A percentile compares a stretch with the other conserved stretches of the same genome.
These are phyloP conservation scores for Sugiyamaella valdiviana DNA, from an alignment of 805 yeast species.

Conservation along the genomic window DNA sequence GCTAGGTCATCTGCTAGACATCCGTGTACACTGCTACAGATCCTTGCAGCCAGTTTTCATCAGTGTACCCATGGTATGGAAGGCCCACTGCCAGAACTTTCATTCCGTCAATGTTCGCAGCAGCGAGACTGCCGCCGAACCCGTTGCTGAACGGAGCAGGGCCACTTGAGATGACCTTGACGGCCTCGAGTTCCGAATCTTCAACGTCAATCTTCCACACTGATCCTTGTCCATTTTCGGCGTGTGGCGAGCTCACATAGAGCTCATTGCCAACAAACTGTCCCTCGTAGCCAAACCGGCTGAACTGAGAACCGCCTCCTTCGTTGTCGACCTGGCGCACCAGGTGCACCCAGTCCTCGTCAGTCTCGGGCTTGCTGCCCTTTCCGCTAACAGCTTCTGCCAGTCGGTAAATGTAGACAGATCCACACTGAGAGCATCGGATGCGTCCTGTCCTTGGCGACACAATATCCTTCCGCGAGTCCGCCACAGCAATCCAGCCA, in stretches of 20 bases:
- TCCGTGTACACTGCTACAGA: slow-evolving; percentile 15
- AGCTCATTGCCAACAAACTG: slow-evolving; percentile 23
- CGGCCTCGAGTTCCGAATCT: slow-evolving; percentile 16
- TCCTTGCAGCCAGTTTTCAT: slow-evolving; percentile 12
- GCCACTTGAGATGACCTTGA: slow-evolving; percentile 26
- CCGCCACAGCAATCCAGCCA: slow-evolving; percentile 29
- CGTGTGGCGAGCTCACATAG: slow-evolving; percentile 40
- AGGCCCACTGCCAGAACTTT: slow-evolving; percentile 21
- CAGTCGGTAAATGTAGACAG: slow-evolving; percentile 34
- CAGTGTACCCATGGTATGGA: slow-evolving; percentile 21
- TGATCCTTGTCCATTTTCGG: slow-evolving; percentile 39
- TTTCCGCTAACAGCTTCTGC: slow-evolving; percentile 9
- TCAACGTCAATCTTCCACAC: slow-evolving; percentile 39
- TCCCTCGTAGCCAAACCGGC: slow-evolving; percentile 34
- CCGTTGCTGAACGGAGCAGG: slow-evolving; percentile 30
- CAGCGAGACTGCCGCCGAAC: slow-evolving; percentile 39
- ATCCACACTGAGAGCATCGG: slow-evolving; percentile 37
- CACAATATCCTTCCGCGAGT: slow-evolving; percentile 28
- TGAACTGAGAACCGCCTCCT: slow-evolving; percentile 20
- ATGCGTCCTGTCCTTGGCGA: slow-evolving; percentile 11
- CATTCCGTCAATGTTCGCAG: slow-evolving; percentile 13
- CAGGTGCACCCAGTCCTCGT: slow-evolving; percentile 13
- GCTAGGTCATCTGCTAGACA: neutral
- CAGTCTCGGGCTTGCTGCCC: neutral
- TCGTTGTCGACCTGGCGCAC: slow-evolving; percentile 13